Percentiles rank a stretch among this genome's conserved stretches.
These are phyloP conservation scores for Ulvella scutata DNA, from an alignment of 139 green algal species.

Conservation along the genomic window DNA sequence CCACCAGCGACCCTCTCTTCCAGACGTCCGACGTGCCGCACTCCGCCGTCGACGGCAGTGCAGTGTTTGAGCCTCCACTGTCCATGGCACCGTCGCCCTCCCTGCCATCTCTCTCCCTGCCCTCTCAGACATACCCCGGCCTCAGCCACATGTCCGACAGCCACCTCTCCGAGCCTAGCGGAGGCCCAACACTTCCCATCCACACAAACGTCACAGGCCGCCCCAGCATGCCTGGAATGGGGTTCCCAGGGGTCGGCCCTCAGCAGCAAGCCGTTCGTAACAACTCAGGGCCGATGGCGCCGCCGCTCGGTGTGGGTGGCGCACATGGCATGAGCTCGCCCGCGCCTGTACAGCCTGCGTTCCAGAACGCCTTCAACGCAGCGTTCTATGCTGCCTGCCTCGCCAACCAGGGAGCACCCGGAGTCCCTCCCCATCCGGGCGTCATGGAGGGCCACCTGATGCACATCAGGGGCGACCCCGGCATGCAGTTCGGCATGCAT, in stretches of 20 bases:
- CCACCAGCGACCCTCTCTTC: neutral
- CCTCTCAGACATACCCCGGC: no score
- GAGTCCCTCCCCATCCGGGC: neutral
- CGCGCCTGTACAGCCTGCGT: neutral
- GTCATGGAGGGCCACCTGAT: neutral
- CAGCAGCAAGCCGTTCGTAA: no score
- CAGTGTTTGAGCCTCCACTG: no score
- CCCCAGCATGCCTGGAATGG: no score
- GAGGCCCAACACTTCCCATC: neutral
- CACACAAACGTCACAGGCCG: neutral
- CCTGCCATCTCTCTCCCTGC: neutral
- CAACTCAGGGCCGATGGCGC: no score
- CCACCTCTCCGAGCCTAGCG: neutral
- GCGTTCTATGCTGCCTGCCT: neutral
- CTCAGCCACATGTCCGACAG: neutral
- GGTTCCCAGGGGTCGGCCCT: no score
- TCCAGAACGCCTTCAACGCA: neutral
- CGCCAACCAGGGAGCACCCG: neutral
- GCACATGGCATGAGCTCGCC: no score
- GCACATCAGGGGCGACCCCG: neutral
- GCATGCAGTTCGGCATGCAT: neutral
- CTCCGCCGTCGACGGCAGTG: no score
- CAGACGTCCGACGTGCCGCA: neutral
- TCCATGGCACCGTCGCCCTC: neutral
- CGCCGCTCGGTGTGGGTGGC: no score